Evolutionary conservation across 805 yeast genomes (phyloP).

Genomic region (Candida schatavii): DNA sequence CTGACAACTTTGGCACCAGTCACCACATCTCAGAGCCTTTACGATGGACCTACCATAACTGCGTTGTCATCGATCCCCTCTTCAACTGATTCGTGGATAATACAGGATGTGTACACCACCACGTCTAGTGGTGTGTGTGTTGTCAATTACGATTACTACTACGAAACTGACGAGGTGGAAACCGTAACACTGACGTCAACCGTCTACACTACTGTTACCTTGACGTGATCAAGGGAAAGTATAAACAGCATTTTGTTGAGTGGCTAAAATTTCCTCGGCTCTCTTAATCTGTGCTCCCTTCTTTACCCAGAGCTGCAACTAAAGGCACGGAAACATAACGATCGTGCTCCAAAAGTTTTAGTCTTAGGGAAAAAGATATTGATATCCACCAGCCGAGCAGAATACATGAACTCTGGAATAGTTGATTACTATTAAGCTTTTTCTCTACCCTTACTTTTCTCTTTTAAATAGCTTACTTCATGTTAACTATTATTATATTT

Average conservation of each 20-base stretch:
- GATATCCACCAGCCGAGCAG: not conserved
- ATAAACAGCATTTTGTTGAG: too few relatives aligned
- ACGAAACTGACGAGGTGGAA: constrained; percentile 25
- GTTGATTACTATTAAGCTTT: not conserved
- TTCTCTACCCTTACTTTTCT: not conserved
- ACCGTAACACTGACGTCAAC: constrained; percentile 41
- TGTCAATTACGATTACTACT: constrained; percentile 37
- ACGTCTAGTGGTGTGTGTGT: constrained; percentile 29
- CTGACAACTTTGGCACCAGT: constrained; percentile 7
- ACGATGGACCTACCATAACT: constrained; percentile 27
- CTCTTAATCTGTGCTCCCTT: too few relatives aligned
- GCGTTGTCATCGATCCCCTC: constrained; percentile 22
- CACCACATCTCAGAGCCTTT: constrained; percentile 7
- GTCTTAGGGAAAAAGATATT: not conserved
- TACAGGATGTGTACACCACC: constrained; percentile 31
- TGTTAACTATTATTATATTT: too few relatives aligned
- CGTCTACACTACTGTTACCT: constrained; percentile 32
- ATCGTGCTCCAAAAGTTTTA: too few relatives aligned
- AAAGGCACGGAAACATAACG: too few relatives aligned
- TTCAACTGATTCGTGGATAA: constrained; percentile 30
- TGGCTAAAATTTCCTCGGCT: too few relatives aligned
- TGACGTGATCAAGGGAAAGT: not conserved
- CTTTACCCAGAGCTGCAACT: too few relatives aligned
- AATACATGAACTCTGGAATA: not conserved
- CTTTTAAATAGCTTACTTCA: not conserved